Conservation (phyloP, 2,329 filamentous ascomycete genomes). For the Canariomyces notabilis region DNA sequence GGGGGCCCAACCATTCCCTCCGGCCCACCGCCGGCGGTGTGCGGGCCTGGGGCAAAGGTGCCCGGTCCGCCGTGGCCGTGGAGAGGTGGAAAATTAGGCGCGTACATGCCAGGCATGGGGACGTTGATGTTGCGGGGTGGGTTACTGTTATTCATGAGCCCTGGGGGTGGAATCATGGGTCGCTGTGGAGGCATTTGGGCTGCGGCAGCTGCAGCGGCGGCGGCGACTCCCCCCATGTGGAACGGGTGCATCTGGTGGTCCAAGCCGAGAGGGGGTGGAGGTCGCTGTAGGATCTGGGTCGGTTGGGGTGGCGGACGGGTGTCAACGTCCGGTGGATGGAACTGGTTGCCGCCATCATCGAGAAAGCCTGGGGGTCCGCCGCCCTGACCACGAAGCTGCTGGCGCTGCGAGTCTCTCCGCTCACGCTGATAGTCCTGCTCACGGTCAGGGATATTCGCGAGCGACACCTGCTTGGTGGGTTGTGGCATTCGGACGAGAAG, state of each 20-base stretch:
- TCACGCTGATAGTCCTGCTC: slow-evolving; percentile 45
- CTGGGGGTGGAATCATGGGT: slow-evolving; percentile 57
- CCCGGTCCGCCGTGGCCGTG: slow-evolving; percentile 41
- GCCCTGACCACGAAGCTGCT: slow-evolving; percentile 42
- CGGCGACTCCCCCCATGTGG: slow-evolving; percentile 40
- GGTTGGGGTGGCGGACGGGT: slow-evolving; percentile 35
- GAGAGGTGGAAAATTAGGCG: slow-evolving; percentile 53
- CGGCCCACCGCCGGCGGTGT: slow-evolving; percentile 29
- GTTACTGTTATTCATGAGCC: slow-evolving; percentile 41
- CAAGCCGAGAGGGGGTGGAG: slow-evolving; percentile 55
- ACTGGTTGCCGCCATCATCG: slow-evolving; percentile 40
- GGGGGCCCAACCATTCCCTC: slow-evolving; percentile 44
- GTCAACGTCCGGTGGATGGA: slow-evolving; percentile 46
- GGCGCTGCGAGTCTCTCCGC: slow-evolving; percentile 33
- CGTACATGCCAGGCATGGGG: slow-evolving; percentile 55
- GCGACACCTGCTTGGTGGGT: slow-evolving; percentile 45
- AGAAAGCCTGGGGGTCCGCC: slow-evolving; percentile 46
- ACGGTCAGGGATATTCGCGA: slow-evolving; percentile 43
- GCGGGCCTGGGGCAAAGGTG: slow-evolving; percentile 17
- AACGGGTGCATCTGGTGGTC: slow-evolving; percentile 54
- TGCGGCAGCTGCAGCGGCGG: slow-evolving; percentile 27
- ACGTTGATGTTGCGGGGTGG: slow-evolving; percentile 40
- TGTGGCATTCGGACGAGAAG: slow-evolving; percentile 49
- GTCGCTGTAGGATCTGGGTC: slow-evolving; percentile 61
- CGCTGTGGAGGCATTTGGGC: slow-evolving; percentile 38